Evolutionary conservation across 2,329 filamentous ascomycete genomes (phyloP), one percentile per base, ranked within the genome.

Genomic region (Fusarium mundagurra): DNA sequence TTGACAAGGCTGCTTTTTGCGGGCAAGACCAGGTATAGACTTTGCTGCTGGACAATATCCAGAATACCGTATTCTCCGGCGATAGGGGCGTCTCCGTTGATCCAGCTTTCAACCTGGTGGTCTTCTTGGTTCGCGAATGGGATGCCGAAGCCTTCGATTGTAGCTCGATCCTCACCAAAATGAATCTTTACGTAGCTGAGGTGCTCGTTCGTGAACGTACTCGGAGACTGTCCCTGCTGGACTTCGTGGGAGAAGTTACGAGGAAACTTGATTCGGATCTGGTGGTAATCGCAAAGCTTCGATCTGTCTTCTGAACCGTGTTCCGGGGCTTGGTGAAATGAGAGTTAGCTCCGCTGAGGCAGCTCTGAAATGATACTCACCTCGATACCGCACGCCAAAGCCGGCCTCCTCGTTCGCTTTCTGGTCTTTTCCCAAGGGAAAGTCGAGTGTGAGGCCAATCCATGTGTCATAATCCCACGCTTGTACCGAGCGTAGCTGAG

Each of bases 61-160:
- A 36, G 9, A 1, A 71, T 3, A 9, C 24, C 33, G 24, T 31
- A 31, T 1, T 8, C 2, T 9, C 39, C 20, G 7, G 44, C n/a
- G n/a, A 70, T 47, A 7, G 61, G 53, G 2, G 14, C 27, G 6
- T 60, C 38, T 16, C 44, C n/a, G 7, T 70, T 72, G 16, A 72
- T 24, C 61, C 69, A 72, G 8, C 22, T 29, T n/a, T 66, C 57
- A 20, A 71, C 16, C 27, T 57, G 45, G 3, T 33, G n/a, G 18
- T 71, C 66, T 31, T 59, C 36, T 1, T 14, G 8, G 16, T 61
- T 71, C 24, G 51, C 51, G 31, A 69, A 71, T 1, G 66, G 69
- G 10, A 61, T 12, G 3, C 69, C 69, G 2, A 61, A 69, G 6
- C 66, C 61, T 6, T 47, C 6, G 18, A 69, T 27, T 13, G n/a